These are phyloP conservation scores for Apostasia ramifera DNA, from an alignment of 106 monocot genomes.

Conservation along the genomic window DNA sequence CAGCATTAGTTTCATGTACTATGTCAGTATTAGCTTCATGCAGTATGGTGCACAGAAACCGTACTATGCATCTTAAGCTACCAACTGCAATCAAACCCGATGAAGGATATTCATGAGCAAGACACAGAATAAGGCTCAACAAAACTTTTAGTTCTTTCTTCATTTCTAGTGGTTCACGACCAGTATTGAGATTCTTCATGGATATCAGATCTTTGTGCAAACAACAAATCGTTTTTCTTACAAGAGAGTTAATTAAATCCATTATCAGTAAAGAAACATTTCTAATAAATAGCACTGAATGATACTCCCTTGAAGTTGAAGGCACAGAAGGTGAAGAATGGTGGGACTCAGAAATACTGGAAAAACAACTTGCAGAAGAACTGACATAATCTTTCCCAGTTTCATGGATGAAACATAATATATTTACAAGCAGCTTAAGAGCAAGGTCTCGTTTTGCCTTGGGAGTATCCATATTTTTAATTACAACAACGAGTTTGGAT, in stretches of 20 bases:
- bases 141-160: constrained; percentile 38
- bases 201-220: constrained; percentile 3
- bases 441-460: constrained; percentile 26
- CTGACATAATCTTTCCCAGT: constrained; percentile 6
- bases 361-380: constrained; percentile 9
- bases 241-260: constrained; percentile 25
- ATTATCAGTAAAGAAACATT: constrained; percentile 22
- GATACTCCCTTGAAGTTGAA: constrained; percentile 12
- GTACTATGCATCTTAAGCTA: constrained; percentile 28
- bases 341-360: constrained; percentile 10
- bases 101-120: constrained; percentile 48
- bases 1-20: not conserved
- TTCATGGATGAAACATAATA: constrained; percentile 31
- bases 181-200: not conserved
- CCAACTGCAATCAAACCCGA: constrained; percentile 25
- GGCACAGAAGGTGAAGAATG: not conserved
- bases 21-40: not conserved
- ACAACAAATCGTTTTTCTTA: constrained; percentile 14
- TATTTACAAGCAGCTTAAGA: constrained; percentile 41
- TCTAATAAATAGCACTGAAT: constrained; percentile 4
- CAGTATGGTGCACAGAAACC: constrained; percentile 9
- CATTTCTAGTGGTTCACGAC: constrained; percentile 5
- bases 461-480: constrained; percentile 19
- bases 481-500: constrained; percentile 23
- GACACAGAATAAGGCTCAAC: constrained; percentile 33